Evolutionary conservation across 2,329 filamentous ascomycete species (phyloP), one percentile per base, ranked within the genome.

Genomic region (Cyphellophora attinorum): DNA sequence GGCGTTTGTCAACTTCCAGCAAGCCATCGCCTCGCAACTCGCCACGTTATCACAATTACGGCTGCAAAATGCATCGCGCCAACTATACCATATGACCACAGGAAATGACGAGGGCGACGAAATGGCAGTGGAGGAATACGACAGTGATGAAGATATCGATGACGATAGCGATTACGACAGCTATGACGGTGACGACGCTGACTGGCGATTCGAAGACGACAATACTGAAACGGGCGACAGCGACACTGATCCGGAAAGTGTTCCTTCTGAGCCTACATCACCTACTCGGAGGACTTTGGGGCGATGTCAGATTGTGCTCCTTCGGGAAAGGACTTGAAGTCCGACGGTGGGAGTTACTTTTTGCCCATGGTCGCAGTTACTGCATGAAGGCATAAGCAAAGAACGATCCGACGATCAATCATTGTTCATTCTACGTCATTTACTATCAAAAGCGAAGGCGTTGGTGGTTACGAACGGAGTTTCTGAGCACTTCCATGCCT

Each of bases 1-100:
- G 8, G 42, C 39, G 1, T 44, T 46, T 35, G 31, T 33, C 23
- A 34, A 40, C 27, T 46, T 46, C 33, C 41, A 43, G 28, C 35
- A 40, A 12, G 44, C 44, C 19, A 39, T 46, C 29, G 25, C 33
- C 30, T 18, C 28, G 4, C 44, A 46, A 32, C 23, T 44, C 15
- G 39, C 35, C 10, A 37, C 41, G 2, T 29, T 45, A 10, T 35
- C 33, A 23, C 21, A 42, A 14, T 27, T 41, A 13, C 15, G 31
- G 12, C 28, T 34, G 6, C 27, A 32, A 8, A 17, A 31, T 3
- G 23, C 33, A 19, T 19, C 16, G 6, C 5, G 16, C 12, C 27
- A 27, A 21, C 25, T 25, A 10, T 25, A 31, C 11, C 28, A 21
- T 8, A 27, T 40, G 6, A 35, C 38, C 6, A 29, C 32, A 16